Base-by-base conservation (phyloP, 441 rosid species). In the Gossypium aridum region DNA sequence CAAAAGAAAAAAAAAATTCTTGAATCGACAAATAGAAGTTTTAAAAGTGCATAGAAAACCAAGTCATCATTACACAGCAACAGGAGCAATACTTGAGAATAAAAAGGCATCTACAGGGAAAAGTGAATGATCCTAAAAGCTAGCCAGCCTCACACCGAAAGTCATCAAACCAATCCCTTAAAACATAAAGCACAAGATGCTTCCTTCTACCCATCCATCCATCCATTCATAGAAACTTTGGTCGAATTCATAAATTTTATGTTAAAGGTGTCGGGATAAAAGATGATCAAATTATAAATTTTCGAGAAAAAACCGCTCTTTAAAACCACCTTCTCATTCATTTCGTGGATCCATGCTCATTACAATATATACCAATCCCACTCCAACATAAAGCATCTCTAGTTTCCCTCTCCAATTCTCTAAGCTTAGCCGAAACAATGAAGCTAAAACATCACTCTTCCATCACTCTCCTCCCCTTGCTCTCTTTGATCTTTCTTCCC, bases 401-500 rank as follows among this genome's bases (percentile, higher is more conserved):
- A 47, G n/a, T 13, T 67, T 25, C 19, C 55, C 49, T 57, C 37
- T 17, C 55, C 7, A 20, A 4, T 39, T 39, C 54, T 45, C 68
- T 4, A 28, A 26, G 16, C 12, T 1, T 25, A 47, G 12, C 16
- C 69, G 19, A 10, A 51, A 54, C 60, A 22, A 84, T 85, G 93
- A 78, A 80, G 81, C 75, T 28, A 61, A 73, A 53, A 12, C 76
- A 17, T 26, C 70, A 17, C 60, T 70, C 77, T 69, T 70, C 14
- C 26, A 19, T 22, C 0, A 1, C 69, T 78, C 59, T 80, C 61
- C 64, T 77, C 64, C 45, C 64, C 75, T 63, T 72, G 78, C 37
- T 86, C 76, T 55, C 69, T 76, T 31, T 80, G 56, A 14, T 78
- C 47, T 19, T 69, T 19, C 69, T 89, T 57, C 82, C 89, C 67